phyloP scores from a whole-genome alignment of 2,329 filamentous ascomycete genomes.

The Hymenoscyphus scutula region DNA sequence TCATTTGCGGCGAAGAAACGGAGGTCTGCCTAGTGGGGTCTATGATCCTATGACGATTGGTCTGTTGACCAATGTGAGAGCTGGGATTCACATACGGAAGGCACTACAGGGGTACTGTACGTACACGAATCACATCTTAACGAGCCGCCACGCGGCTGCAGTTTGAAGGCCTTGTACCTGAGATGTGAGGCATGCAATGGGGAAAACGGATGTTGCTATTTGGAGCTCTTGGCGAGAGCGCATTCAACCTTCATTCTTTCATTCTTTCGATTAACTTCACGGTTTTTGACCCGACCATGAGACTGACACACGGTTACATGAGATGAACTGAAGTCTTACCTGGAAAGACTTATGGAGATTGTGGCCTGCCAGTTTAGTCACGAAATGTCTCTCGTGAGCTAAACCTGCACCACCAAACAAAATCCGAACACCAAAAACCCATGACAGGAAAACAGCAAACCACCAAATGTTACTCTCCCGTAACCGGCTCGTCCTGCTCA shows the following conservation, averaged over 20 bases:
- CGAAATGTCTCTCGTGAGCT: too few relatives aligned
- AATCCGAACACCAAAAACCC: too few relatives aligned
- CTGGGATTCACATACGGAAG: background rate
- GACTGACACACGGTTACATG: too few relatives aligned
- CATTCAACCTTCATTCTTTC: too few relatives aligned
- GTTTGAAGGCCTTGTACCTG: background rate
- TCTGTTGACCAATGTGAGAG: background rate
- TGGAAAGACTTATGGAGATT: too few relatives aligned
- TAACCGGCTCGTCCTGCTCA: conserved; percentile 1
- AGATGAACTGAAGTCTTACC: too few relatives aligned
- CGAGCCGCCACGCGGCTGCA: background rate
- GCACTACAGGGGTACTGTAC: too few relatives aligned
- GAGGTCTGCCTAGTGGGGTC: background rate
- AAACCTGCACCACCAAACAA: too few relatives aligned
- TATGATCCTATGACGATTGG: background rate
- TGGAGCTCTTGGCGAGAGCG: background rate
- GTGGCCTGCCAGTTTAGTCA: too few relatives aligned
- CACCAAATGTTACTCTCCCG: conserved; percentile 13
- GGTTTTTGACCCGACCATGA: too few relatives aligned
- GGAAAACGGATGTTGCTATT: background rate
- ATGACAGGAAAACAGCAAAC: background rate
- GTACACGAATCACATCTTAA: background rate
- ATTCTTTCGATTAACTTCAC: background rate
- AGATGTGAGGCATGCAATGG: background rate
- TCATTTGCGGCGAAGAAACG: background rate